These are phyloP conservation scores for Endogone sp. DNA, from an alignment of 192 early-diverging fungal genomes.

Conservation along the genomic window DNA sequence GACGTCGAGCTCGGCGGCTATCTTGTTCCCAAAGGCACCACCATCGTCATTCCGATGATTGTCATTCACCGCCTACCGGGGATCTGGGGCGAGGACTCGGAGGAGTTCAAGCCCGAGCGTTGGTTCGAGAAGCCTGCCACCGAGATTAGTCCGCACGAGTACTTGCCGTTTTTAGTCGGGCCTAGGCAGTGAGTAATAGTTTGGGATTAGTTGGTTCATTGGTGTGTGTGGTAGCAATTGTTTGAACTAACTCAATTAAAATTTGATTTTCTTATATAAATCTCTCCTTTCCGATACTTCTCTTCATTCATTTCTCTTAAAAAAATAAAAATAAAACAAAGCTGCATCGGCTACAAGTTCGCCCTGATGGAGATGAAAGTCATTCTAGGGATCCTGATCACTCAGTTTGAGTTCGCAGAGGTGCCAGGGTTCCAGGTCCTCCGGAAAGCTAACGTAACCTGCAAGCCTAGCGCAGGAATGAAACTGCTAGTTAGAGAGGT, in stretches of 20 bases:
- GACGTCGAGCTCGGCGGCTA: conserved; percentile 4
- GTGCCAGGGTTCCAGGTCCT: neutral
- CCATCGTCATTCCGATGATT: neutral
- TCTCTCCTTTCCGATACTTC: too few relatives aligned
- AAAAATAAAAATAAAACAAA: too few relatives aligned
- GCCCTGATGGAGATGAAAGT: conserved; percentile 56
- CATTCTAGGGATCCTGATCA: conserved; percentile 35
- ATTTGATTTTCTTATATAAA: too few relatives aligned
- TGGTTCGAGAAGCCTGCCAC: conserved; percentile 1
- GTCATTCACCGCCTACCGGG: neutral
- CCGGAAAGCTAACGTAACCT: neutral
- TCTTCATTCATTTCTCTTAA: too few relatives aligned
- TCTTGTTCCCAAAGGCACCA: neutral
- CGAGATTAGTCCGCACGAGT: conserved; percentile 7
- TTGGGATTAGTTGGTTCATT: neutral
- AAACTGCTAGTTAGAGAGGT: neutral
- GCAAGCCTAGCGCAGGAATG: neutral
- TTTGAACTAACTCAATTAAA: too few relatives aligned
- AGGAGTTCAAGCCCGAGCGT: conserved; percentile 4
- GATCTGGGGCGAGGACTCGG: conserved; percentile 10
- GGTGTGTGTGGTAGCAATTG: too few relatives aligned
- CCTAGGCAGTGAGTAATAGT: neutral
- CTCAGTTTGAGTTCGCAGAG: neutral
- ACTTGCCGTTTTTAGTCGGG: conserved; percentile 11
- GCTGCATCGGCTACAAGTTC: conserved; percentile 53